Conservation (phyloP, 176 grass and related monocot species). For the Bothriochloa decipiens region DNA sequence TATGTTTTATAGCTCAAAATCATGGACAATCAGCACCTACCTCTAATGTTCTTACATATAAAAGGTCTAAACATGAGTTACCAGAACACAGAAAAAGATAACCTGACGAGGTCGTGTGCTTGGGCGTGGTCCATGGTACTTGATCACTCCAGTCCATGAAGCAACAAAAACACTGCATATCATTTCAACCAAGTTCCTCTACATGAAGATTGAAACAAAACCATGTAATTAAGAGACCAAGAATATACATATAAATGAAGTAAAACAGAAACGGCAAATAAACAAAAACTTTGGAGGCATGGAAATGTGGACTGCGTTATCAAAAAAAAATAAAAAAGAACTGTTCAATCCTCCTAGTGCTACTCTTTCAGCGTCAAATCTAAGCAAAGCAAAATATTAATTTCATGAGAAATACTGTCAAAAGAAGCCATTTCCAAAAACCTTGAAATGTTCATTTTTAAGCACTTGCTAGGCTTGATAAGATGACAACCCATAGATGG, state of each 20-base stretch:
- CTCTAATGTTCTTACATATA: constrained; percentile 10
- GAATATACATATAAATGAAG: constrained; percentile 18
- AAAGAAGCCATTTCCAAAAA: not conserved
- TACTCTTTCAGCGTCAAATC: constrained; percentile 13
- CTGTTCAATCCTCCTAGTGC: not conserved
- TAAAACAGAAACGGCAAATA: not conserved
- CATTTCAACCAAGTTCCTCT: constrained; percentile 98
- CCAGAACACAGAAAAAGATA: constrained; percentile 27
- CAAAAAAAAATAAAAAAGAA: not conserved
- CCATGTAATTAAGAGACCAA: constrained; percentile 14
- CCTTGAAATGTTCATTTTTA: constrained; percentile 9
- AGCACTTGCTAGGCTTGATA: constrained; percentile 10
- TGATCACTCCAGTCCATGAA: constrained; percentile 97
- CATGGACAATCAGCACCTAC: not conserved
- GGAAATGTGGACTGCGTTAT: not conserved
- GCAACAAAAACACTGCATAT: constrained; percentile 97
- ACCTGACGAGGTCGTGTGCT: constrained; percentile 94
- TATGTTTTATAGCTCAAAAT: constrained; percentile 21
- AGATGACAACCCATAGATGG: not conserved
- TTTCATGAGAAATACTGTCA: not conserved
- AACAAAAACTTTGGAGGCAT: not conserved
- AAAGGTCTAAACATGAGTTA: constrained; percentile 20
- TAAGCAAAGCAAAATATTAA: not conserved
- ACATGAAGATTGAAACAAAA: constrained; percentile 38
- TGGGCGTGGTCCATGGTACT: constrained; percentile 93